phyloP scores from a whole-genome alignment of 2,329 filamentous ascomycete species.

The Neofusicoccum laricinum region DNA sequence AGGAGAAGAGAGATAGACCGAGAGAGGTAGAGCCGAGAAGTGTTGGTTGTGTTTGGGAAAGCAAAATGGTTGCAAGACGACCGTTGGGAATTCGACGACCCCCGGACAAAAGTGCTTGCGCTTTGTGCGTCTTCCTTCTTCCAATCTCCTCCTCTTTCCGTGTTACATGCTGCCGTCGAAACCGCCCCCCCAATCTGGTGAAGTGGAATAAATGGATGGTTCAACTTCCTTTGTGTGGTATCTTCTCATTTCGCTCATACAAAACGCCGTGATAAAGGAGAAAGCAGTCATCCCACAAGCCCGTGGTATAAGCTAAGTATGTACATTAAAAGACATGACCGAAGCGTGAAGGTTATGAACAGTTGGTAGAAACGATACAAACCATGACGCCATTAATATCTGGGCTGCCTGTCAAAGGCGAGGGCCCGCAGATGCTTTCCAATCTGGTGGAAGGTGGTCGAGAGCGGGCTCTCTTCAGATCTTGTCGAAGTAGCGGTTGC shows the following conservation, averaged over 20 bases:
- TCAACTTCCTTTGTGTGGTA: slow-evolving; percentile 10
- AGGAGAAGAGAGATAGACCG: not conserved
- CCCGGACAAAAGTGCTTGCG: not conserved
- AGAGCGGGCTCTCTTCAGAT: not conserved
- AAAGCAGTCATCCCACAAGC: not conserved
- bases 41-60: not conserved
- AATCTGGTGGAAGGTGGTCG: not conserved
- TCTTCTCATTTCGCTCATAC: slow-evolving; percentile 14
- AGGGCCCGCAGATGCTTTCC: not conserved
- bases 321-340: slow-evolving; percentile 16
- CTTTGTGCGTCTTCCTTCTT: not conserved
- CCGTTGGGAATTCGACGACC: not conserved
- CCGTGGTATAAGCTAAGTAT: slow-evolving; percentile 14
- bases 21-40: not conserved
- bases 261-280: slow-evolving; percentile 2
- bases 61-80: not conserved
- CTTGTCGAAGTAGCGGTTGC: not conserved
- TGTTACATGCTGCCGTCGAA: slow-evolving; percentile 2
- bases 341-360: not conserved
- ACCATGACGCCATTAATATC: not conserved
- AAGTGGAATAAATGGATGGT: not conserved
- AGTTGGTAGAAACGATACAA: not conserved
- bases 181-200: not conserved
- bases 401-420: slow-evolving; percentile 3
- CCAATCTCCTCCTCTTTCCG: not conserved